These are phyloP conservation scores for Luffa aegyptiaca DNA, from an alignment of 306 rosid species.

Conservation along the genomic window DNA sequence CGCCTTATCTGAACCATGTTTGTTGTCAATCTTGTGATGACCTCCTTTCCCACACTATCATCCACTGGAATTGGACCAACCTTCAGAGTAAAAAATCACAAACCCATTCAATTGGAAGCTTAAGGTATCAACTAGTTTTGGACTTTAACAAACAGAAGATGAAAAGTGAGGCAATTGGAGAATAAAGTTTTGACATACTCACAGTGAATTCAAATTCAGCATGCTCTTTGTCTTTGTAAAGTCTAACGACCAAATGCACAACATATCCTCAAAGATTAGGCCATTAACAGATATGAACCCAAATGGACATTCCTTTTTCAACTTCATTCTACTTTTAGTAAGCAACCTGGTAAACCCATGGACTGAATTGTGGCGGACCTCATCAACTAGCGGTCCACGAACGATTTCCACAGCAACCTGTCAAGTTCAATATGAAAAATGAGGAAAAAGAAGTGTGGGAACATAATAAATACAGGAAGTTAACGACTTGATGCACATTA, in stretches of 20 bases:
- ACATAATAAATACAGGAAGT: neutral
- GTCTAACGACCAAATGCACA: slow-evolving; percentile 51
- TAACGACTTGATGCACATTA: neutral
- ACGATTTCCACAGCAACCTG: slow-evolving; percentile 55
- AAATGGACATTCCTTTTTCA: neutral
- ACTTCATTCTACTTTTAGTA: neutral
- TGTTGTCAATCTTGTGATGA: slow-evolving; percentile 58
- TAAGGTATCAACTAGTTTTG: neutral
- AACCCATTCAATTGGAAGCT: slow-evolving; percentile 7
- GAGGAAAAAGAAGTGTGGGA: neutral
- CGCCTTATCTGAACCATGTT: slow-evolving; percentile 62
- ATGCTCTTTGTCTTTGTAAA: slow-evolving; percentile 75
- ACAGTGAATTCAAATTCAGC: slow-evolving; percentile 91
- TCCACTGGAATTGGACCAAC: slow-evolving; percentile 85
- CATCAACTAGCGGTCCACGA: slow-evolving; percentile 62
- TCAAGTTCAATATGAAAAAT: neutral
- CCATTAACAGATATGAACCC: neutral
- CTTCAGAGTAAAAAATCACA: slow-evolving; percentile 37
- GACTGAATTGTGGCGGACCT: slow-evolving; percentile 59
- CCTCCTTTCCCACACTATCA: slow-evolving; percentile 76
- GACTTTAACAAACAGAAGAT: neutral
- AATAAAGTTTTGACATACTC: slow-evolving; percentile 15
- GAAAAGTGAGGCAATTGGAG: neutral
- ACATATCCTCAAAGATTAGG: neutral
- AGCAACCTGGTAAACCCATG: slow-evolving; percentile 83